phyloP scores from a whole-genome alignment of 352 stramenopile species.

The Phytophthora litchii region DNA sequence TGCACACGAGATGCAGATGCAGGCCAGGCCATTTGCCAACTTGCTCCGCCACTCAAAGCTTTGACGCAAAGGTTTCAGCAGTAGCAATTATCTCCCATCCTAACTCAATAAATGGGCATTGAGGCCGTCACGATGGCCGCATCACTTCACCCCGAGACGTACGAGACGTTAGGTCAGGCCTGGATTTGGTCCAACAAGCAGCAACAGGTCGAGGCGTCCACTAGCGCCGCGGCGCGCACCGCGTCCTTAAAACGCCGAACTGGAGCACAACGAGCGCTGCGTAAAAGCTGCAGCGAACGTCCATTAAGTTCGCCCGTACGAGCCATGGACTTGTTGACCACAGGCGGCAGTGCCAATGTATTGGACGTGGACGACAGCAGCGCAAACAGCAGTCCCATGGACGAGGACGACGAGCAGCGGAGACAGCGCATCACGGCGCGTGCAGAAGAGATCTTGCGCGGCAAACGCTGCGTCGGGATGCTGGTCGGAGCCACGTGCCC shows the following conservation, averaged over 20 bases:
- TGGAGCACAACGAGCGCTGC: conserved; percentile 31
- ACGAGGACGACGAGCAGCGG: conserved; percentile 38
- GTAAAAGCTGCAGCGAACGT: conserved; percentile 48
- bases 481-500: conserved; percentile 68
- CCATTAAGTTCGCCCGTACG: conserved; percentile 27
- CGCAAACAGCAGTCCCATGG: conserved; percentile 12
- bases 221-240: conserved; percentile 20
- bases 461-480: conserved; percentile 71
- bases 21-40: conserved; percentile 34
- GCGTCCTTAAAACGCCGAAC: conserved; percentile 40
- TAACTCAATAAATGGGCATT: conserved; percentile 25
- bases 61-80: not conserved
- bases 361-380: conserved; percentile 38
- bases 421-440: conserved; percentile 54
- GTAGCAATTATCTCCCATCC: conserved; percentile 4
- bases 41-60: conserved; percentile 20
- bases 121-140: conserved; percentile 24
- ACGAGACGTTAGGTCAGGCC: conserved; percentile 43
- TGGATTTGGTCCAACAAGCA: conserved; percentile 45
- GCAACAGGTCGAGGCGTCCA: conserved; percentile 34
- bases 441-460: conserved; percentile 65
- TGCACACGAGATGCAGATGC: no score
- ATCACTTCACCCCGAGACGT: conserved; percentile 34
- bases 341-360: conserved; percentile 39
- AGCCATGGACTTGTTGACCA: conserved; percentile 16